Conservation (phyloP, 306 rosid species). For the Spatholobus suberectus region DNA sequence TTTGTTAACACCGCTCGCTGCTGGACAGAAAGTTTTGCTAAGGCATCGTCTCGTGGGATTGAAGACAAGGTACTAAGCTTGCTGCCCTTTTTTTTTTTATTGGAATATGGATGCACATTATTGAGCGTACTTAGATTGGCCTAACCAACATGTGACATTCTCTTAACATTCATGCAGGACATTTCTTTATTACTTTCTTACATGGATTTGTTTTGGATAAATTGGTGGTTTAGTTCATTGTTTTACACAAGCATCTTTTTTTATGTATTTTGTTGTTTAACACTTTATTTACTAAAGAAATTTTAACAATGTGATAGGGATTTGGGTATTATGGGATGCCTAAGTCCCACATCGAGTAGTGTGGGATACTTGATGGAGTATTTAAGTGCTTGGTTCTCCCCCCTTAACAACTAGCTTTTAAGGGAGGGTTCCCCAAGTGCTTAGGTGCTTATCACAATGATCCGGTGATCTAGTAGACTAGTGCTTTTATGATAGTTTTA, state of each 20-base stretch:
- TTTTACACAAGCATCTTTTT: slow-evolving; percentile 10
- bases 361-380: too few relatives aligned
- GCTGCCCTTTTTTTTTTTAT: not conserved
- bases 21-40: slow-evolving; percentile 98
- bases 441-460: too few relatives aligned
- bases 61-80: slow-evolving; percentile 76
- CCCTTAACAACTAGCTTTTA: too few relatives aligned
- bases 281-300: not conserved
- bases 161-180: not conserved
- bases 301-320: too few relatives aligned
- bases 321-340: too few relatives aligned
- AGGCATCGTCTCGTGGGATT: slow-evolving; percentile 74
- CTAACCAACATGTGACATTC: not conserved
- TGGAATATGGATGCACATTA: slow-evolving; percentile 21
- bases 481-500: slow-evolving; percentile 24
- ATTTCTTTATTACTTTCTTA: slow-evolving; percentile 10
- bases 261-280: slow-evolving; percentile 11
- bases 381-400: too few relatives aligned
- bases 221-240: not conserved
- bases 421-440: too few relatives aligned
- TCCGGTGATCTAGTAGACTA: slow-evolving; percentile 13
- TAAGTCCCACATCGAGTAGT: too few relatives aligned
- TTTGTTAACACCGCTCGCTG: slow-evolving; percentile 90
- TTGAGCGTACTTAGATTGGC: slow-evolving; percentile 23
- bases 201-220: not conserved